phyloP scores from a whole-genome alignment of 2,329 filamentous ascomycete genomes.

The Eutypella sp. region DNA sequence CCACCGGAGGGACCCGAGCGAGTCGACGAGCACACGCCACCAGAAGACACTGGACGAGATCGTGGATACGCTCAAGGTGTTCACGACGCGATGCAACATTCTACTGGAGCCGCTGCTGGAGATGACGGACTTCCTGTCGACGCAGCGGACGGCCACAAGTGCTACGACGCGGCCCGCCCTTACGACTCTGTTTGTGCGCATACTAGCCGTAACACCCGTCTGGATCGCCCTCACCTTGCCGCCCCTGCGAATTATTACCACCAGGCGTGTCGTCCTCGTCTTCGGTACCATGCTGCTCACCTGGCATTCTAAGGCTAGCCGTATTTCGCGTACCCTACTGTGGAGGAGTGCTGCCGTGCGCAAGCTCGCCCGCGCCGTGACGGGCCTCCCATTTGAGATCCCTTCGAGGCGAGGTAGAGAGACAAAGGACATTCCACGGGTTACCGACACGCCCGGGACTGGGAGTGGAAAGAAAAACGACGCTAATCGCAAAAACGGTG shows the following conservation, averaged over 20 bases:
- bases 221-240: conserved; percentile 82
- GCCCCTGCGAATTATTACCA: conserved; percentile 79
- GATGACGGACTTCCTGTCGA: conserved; percentile 89
- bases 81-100: conserved; percentile 88
- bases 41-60: conserved; percentile 98
- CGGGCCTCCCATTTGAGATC: conserved; percentile 69
- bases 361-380: conserved; percentile 64
- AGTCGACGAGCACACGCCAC: conserved; percentile 64
- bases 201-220: conserved; percentile 79
- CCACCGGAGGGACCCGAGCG: conserved; percentile 46
- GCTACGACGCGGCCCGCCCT: conserved; percentile 87
- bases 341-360: conserved; percentile 83
- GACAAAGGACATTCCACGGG: conserved; percentile 1
- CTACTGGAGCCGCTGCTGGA: conserved; percentile 83
- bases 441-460: conserved; percentile 21
- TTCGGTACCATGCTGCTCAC: conserved; percentile 83
- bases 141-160: conserved; percentile 82
- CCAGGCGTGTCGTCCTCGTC: conserved; percentile 75
- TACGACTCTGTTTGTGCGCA: conserved; percentile 82
- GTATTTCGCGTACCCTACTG: conserved; percentile 79
- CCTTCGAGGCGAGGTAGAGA: too few relatives aligned
- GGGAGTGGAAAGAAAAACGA: conserved; percentile 13
- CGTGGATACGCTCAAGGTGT: conserved; percentile 83
- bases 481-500: conserved; percentile 32
- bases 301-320: conserved; percentile 85